Evolutionary conservation across 306 rosid species (phyloP).

Genomic region (Argentina anserina): DNA sequence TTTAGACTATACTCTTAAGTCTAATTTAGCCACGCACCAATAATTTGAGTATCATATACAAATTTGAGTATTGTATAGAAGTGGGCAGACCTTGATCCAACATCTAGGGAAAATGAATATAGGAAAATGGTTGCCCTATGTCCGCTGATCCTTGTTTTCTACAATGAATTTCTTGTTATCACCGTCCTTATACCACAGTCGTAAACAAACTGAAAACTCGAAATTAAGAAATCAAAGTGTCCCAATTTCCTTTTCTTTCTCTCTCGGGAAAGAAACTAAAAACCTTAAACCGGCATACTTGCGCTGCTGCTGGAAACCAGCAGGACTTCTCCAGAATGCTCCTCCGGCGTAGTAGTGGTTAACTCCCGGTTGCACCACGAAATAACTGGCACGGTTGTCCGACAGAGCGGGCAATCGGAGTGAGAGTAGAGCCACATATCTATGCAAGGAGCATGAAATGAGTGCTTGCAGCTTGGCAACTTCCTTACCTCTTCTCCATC

Average conservation of each 20-base stretch:
- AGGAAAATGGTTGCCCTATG: neutral
- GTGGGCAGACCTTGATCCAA: neutral
- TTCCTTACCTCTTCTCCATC: conserved; percentile 84
- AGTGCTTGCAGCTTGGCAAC: conserved; percentile 70
- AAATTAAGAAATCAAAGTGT: neutral
- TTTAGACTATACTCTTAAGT: too few relatives aligned
- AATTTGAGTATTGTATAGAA: neutral
- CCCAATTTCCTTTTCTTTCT: neutral
- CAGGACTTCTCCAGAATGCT: conserved; percentile 30
- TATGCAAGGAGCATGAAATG: conserved; percentile 70
- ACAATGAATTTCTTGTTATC: neutral
- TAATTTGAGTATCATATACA: too few relatives aligned
- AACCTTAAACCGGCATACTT: conserved; percentile 6
- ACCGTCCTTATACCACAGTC: neutral
- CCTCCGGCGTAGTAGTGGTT: conserved; percentile 19
- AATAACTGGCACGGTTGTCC: conserved; percentile 52
- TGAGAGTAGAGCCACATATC: conserved; percentile 95
- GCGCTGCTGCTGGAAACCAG: conserved; percentile 2
- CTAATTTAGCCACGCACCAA: neutral
- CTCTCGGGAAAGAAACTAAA: neutral
- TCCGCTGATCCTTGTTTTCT: neutral
- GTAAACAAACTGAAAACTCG: conserved; percentile 8
- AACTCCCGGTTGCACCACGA: conserved; percentile 16
- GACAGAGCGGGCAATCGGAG: conserved; percentile 85
- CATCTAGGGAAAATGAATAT: neutral